A percentile compares a stretch with the other conserved stretches of the same genome.
Evolutionary conservation across 1,284 basidiomycete genomes (phyloP).

Genomic region (Ceratobasidium papillatum): DNA sequence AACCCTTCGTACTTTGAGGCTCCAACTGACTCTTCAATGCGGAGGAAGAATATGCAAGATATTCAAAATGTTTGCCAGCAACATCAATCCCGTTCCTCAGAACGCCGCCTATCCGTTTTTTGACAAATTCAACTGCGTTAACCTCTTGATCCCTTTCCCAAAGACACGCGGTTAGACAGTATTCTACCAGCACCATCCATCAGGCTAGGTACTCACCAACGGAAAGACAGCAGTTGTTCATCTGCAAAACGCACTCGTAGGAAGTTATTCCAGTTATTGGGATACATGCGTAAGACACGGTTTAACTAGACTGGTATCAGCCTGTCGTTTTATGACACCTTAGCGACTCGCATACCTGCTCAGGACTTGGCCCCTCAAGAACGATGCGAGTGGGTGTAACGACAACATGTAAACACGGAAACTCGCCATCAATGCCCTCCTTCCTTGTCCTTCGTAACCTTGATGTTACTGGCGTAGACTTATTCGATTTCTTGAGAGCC

Average conservation of each 20-base stretch:
- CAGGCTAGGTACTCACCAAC: slow-evolving; percentile 49
- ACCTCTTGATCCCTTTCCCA: slow-evolving; percentile 57
- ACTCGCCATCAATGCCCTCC: slow-evolving; percentile 52
- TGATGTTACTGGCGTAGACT: slow-evolving; percentile 45
- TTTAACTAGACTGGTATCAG: slow-evolving; percentile 57
- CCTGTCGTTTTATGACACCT: too few relatives aligned
- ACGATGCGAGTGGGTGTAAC: slow-evolving; percentile 67
- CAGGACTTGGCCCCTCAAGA: slow-evolving; percentile 68
- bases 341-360: slow-evolving; percentile 53
- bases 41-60: slow-evolving; percentile 65
- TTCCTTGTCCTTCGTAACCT: slow-evolving; percentile 43
- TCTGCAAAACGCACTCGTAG: slow-evolving; percentile 71
- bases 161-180: background rate
- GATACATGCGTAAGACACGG: slow-evolving; percentile 55
- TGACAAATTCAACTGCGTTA: slow-evolving; percentile 59
- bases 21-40: slow-evolving; percentile 52
- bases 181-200: too few relatives aligned
- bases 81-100: slow-evolving; percentile 59
- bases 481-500: slow-evolving; percentile 49
- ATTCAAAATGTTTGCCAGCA: slow-evolving; percentile 62
- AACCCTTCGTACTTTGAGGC: background rate
- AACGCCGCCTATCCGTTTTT: slow-evolving; percentile 56
- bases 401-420: slow-evolving; percentile 63
- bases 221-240: slow-evolving; percentile 62
- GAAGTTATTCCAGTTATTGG: slow-evolving; percentile 62